Base-by-base conservation (phyloP, 2,329 filamentous ascomycete genomes). In the Clonostachys sp. region DNA sequence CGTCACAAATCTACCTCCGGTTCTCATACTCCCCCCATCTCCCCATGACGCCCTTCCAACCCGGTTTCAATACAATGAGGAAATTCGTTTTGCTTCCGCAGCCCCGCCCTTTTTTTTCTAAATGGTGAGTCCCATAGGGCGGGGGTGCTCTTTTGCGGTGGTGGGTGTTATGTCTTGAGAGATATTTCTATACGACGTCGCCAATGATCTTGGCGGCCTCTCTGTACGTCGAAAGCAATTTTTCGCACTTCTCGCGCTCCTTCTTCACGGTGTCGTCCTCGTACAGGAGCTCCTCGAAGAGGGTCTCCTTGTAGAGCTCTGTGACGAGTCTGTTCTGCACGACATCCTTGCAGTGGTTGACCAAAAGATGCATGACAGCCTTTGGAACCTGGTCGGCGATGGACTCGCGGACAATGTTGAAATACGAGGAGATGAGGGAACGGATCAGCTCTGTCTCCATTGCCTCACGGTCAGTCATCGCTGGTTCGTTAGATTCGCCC, bases 331-430 rank as follows among this genome's bases (percentile, higher is more conserved):
- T 82, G 69, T 99, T 99, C 69, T 99, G 94, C 34, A 99, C 91
- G 12, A 92, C 92, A 56, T 99, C 94, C 68, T 97, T 96, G 72
- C 89, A 95, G 74, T 96, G 89, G 70, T 99, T 99, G 63, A 99
- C 94, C 34, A 99, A 81, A 42, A 99, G 81, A 66, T 99, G 94
- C 94, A 99, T 99, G 57, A 99, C 87, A 6, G 94, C 94, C 73
- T 99, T 99, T 55, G 94, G 94, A 12, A 99, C 94, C 71, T 97
- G 92, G 64, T 99, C 94, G 41, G 92, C 92, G 59, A 96, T 96
- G n/a, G 90, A 92, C 70, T 99, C 94, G 53, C 94, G 89, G 42
- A 99, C 94, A 61, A 99, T 99, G 67, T 96, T 95, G 77, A 99
- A 99, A 75, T 99, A 99, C 2, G 91, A 96, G 34, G 89, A 95